Percentiles rank a stretch among this genome's conserved stretches.
Conservation (phyloP, 2,329 filamentous ascomycete species). For the Neofusicoccum laricinum region DNA sequence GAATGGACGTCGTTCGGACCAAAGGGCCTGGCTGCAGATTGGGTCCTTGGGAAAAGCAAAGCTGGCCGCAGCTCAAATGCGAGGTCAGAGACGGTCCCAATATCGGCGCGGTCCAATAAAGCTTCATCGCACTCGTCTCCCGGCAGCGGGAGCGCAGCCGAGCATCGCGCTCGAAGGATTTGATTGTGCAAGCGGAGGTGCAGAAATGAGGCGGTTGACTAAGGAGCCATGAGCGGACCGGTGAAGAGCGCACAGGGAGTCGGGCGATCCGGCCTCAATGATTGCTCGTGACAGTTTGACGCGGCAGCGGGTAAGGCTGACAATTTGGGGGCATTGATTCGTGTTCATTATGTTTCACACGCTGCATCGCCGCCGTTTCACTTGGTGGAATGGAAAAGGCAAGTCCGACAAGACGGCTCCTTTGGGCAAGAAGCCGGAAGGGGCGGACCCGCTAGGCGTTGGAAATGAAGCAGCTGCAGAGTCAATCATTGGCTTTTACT, state of each 20-base stretch:
- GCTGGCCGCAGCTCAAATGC: background rate
- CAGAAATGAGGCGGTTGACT: constrained; percentile 10
- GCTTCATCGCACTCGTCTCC: background rate
- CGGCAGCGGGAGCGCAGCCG: background rate
- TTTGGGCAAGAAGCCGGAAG: background rate
- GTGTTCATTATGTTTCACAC: constrained; percentile 2
- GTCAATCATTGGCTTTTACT: constrained; percentile 12
- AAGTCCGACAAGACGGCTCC: background rate
- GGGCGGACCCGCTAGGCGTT: background rate
- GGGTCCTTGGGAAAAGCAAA: background rate
- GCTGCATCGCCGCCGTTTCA: background rate
- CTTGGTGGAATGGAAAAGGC: background rate
- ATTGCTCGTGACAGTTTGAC: background rate
- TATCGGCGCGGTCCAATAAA: background rate
- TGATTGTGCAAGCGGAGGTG: background rate
- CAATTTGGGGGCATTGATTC: background rate
- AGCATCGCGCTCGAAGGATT: background rate
- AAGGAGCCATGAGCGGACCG: constrained; percentile 4
- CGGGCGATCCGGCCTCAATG: background rate
- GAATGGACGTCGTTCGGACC: background rate
- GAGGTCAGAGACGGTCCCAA: background rate
- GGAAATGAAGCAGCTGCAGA: constrained; percentile 5
- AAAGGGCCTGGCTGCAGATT: background rate
- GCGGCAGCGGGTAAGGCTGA: constrained; percentile 10
- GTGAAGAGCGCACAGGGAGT: background rate